Percentiles rank a stretch among this genome's conserved stretches.
phyloP scores from a whole-genome alignment of 805 yeast genomes.

The Metschnikowia noctiluminum region DNA sequence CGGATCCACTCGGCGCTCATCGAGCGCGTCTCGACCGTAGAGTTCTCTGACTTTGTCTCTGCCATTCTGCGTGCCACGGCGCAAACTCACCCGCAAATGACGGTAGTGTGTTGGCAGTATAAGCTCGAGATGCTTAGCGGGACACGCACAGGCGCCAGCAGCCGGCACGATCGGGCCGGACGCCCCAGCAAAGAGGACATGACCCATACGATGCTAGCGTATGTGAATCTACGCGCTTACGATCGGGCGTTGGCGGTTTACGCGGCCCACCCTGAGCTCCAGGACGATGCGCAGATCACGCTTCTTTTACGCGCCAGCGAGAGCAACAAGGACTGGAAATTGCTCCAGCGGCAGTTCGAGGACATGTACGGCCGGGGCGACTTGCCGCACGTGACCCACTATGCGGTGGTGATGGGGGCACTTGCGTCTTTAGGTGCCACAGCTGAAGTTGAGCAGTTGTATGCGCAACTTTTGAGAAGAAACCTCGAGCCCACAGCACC shows the following conservation, averaged over 20 bases:
- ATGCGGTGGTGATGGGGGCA: slow-evolving; percentile 58
- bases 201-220: slow-evolving; percentile 30
- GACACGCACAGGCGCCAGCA: background rate
- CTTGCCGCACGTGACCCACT: slow-evolving; percentile 53
- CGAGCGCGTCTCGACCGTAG: background rate
- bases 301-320: slow-evolving; percentile 47
- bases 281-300: slow-evolving; percentile 46
- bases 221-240: slow-evolving; percentile 19
- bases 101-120: slow-evolving; percentile 21
- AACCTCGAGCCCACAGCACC: slow-evolving; percentile 45
- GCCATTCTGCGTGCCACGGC: slow-evolving; percentile 5
- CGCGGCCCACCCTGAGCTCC: slow-evolving; percentile 36
- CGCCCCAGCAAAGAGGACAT: slow-evolving; percentile 23
- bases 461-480: slow-evolving; percentile 43
- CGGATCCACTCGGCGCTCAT: background rate
- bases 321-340: slow-evolving; percentile 46
- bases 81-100: slow-evolving; percentile 3
- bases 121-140: slow-evolving; percentile 12
- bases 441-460: slow-evolving; percentile 48
- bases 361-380: slow-evolving; percentile 51
- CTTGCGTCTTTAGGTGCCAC: slow-evolving; percentile 50
- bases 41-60: slow-evolving; percentile 4
- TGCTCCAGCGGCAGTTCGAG: slow-evolving; percentile 56
- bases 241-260: slow-evolving; percentile 28
- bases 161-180: background rate